A percentile compares a stretch with the other conserved stretches of the same genome.
These are phyloP conservation scores for Neopestalotiopsis rosae DNA, from an alignment of 2,329 filamentous ascomycete species.

Conservation along the genomic window DNA sequence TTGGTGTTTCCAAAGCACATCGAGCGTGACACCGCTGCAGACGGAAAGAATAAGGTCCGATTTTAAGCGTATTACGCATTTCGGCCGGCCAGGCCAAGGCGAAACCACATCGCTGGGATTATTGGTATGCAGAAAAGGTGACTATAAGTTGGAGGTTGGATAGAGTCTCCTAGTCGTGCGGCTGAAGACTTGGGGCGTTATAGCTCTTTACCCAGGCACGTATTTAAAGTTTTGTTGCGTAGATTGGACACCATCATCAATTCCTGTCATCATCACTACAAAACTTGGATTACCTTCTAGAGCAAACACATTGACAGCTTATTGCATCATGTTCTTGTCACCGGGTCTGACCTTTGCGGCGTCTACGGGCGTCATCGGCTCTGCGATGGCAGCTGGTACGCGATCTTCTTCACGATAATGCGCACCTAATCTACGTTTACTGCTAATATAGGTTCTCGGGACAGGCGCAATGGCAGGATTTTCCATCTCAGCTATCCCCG, in stretches of 20 bases:
- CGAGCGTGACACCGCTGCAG: too few relatives aligned
- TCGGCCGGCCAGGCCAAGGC: too few relatives aligned
- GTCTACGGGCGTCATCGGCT: slow-evolving; percentile 19
- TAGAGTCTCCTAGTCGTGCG: neutral
- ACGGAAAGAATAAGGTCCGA: too few relatives aligned
- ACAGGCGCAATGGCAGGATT: slow-evolving; percentile 27
- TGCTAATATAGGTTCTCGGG: neutral
- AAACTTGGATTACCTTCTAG: too few relatives aligned
- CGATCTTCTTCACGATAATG: neutral
- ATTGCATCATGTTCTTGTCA: slow-evolving; percentile 7
- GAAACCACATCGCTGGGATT: too few relatives aligned
- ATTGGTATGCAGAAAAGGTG: too few relatives aligned
- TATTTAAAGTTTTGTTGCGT: too few relatives aligned
- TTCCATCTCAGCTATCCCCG: slow-evolving; percentile 25
- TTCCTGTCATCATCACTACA: too few relatives aligned
- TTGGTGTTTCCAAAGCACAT: too few relatives aligned
- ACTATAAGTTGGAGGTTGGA: neutral
- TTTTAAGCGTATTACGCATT: too few relatives aligned
- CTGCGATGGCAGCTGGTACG: slow-evolving; percentile 19
- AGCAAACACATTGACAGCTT: neutral
- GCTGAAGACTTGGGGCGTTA: neutral
- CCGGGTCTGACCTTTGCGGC: slow-evolving; percentile 19
- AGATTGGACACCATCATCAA: too few relatives aligned
- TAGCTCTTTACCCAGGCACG: too few relatives aligned
- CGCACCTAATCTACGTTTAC: neutral